A percentile compares a stretch with the other conserved stretches of the same genome.
Evolutionary conservation across 2,329 filamentous ascomycete genomes (phyloP).

Genomic region (Fusarium burgessii): DNA sequence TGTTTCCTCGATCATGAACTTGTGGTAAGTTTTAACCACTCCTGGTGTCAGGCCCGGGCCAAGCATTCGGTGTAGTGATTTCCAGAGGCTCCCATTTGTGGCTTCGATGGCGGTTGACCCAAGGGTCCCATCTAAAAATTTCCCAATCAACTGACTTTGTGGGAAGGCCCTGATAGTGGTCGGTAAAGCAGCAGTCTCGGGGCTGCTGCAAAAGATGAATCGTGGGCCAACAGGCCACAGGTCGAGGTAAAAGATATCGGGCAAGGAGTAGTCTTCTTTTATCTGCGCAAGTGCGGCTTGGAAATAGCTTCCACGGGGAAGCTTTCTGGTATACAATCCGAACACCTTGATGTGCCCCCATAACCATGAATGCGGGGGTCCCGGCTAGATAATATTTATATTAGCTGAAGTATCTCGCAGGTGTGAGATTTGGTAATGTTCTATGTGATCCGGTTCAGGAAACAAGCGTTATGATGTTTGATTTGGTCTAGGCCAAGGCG

Average conservation of each 20-base stretch:
- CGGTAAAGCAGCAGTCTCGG: background rate
- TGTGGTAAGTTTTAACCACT: too few relatives aligned
- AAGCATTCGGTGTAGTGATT: too few relatives aligned
- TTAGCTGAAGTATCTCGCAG: background rate
- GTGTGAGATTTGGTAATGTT: background rate
- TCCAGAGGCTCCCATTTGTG: too few relatives aligned
- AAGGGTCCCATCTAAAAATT: background rate
- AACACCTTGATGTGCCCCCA: background rate
- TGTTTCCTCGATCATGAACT: too few relatives aligned
- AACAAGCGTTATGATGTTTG: too few relatives aligned
- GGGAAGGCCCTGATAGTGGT: background rate
- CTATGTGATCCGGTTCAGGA: background rate
- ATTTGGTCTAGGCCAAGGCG: too few relatives aligned
- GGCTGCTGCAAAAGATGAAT: background rate
- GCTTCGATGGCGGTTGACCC: background rate
- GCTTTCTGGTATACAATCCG: background rate
- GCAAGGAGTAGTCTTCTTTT: background rate
- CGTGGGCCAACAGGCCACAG: background rate
- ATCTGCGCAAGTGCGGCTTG: background rate
- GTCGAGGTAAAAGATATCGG: background rate
- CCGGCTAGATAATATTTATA: background rate
- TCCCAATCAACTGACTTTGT: background rate
- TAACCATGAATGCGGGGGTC: background rate
- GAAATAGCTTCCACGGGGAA: background rate
- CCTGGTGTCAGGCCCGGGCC: too few relatives aligned